A percentile compares a stretch with the other conserved stretches of the same genome.
Conservation (phyloP, 345 rosid genomes). For the Populus nigra region DNA sequence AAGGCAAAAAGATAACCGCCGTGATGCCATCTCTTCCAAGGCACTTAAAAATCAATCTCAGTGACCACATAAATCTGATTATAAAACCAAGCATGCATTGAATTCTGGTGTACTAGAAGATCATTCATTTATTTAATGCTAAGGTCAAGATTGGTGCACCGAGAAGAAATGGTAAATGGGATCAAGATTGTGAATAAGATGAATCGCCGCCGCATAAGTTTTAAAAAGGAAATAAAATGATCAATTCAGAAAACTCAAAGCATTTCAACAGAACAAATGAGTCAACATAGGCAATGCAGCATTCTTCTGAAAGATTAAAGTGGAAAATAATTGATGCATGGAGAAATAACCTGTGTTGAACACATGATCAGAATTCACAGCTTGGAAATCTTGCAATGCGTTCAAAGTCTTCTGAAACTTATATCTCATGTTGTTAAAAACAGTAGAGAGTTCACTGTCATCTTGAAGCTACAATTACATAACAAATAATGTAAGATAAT, state of each 20-base stretch:
- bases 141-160: neutral
- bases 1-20: no score
- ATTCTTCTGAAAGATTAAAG: neutral
- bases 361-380: conserved; percentile 71
- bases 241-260: neutral
- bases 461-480: conserved; percentile 58
- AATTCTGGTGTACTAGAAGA: no score
- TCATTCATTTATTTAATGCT: no score
- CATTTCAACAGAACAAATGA: neutral
- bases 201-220: neutral
- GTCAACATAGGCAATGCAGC: neutral
- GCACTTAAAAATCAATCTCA: no score
- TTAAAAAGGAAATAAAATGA: neutral
- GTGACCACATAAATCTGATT: no score
- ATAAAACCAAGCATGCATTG: no score
- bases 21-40: no score
- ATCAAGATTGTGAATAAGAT: no score
- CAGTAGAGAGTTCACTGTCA: conserved; percentile 43
- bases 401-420: conserved; percentile 42
- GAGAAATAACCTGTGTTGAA: conserved; percentile 69
- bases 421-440: conserved; percentile 37
- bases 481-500: neutral
- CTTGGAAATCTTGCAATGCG: conserved; percentile 64
- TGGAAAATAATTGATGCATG: neutral
- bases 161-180: no score